Evolutionary conservation across 2,329 filamentous ascomycete genomes (phyloP).

Genomic region (Coniochaeta prunicola): DNA sequence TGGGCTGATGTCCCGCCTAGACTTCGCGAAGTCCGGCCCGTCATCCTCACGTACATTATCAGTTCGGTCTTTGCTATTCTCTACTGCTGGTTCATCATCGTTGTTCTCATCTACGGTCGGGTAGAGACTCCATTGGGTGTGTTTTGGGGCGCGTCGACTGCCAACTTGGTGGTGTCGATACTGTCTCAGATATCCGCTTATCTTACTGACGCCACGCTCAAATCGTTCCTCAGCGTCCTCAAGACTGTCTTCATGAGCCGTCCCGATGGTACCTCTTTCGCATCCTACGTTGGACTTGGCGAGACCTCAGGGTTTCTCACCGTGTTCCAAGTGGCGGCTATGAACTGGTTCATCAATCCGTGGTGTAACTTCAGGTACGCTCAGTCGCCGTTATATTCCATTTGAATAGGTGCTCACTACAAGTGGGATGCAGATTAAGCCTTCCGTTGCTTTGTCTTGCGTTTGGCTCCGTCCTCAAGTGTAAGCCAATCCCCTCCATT

Average conservation of each 20-base stretch:
- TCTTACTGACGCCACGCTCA: slow-evolving; percentile 6
- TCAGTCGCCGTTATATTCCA: not conserved
- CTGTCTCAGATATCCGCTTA: slow-evolving; percentile 8
- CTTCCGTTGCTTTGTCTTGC: slow-evolving; percentile 6
- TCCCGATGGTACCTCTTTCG: slow-evolving; percentile 2
- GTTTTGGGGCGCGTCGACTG: slow-evolving; percentile 6
- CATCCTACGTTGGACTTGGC: slow-evolving; percentile 6
- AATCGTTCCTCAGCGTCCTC: slow-evolving; percentile 4
- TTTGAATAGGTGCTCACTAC: not conserved
- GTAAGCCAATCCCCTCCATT: slow-evolving; percentile 3
- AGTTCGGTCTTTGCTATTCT: slow-evolving; percentile 1
- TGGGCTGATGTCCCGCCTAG: not conserved
- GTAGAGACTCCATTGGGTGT: slow-evolving; percentile 5
- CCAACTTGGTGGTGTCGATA: slow-evolving; percentile 8
- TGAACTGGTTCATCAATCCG: slow-evolving; percentile 5
- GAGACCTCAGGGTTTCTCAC: slow-evolving; percentile 3
- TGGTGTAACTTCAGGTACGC: slow-evolving; percentile 5
- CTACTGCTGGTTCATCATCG: slow-evolving; percentile 6
- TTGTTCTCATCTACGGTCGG: slow-evolving; percentile 6
- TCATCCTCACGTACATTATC: slow-evolving; percentile 1
- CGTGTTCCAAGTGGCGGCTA: slow-evolving; percentile 6
- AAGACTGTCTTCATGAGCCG: slow-evolving; percentile 2
- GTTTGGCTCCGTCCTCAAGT: slow-evolving; percentile 10
- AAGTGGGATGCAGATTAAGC: not conserved
- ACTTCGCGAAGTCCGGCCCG: not conserved